Conservation (phyloP, 2,329 filamentous ascomycete genomes). For the Cladorrhinum sp. region DNA sequence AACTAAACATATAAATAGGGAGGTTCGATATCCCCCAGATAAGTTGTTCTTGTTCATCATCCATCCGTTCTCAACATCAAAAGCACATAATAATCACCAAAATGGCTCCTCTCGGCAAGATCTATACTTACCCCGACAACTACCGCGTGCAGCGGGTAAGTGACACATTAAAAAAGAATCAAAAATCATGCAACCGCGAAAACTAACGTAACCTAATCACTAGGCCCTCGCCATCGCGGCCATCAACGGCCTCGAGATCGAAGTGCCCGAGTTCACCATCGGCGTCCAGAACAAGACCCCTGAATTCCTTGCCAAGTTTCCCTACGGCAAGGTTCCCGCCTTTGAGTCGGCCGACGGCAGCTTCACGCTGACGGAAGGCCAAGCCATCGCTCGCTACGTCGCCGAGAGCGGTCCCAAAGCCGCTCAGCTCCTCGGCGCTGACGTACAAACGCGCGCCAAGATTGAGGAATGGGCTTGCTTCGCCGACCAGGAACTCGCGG, state of each 20-base stretch:
- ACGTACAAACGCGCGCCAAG: conserved; percentile 38
- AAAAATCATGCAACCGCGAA: too few species aligned
- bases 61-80: background rate
- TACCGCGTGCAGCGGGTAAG: conserved; percentile 37
- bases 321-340: conserved; percentile 49
- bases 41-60: background rate
- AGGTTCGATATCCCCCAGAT: background rate
- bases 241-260: conserved; percentile 40
- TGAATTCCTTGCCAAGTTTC: conserved; percentile 49
- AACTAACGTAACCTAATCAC: background rate
- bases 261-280: conserved; percentile 39
- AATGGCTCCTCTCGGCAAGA: conserved; percentile 41
- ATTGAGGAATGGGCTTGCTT: conserved; percentile 47
- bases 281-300: conserved; percentile 41
- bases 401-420: conserved; percentile 44
- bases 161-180: background rate
- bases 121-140: conserved; percentile 39
- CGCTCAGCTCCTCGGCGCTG: conserved; percentile 44
- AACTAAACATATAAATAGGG: background rate
- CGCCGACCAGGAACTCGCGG: conserved; percentile 36
- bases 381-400: conserved; percentile 47
- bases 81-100: conserved; percentile 10
- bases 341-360: conserved; percentile 46
- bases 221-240: conserved; percentile 37
- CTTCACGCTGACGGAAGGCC: conserved; percentile 43